phyloP scores from a whole-genome alignment of 2,329 filamentous ascomycete genomes.

The Colletotrichum melonis region DNA sequence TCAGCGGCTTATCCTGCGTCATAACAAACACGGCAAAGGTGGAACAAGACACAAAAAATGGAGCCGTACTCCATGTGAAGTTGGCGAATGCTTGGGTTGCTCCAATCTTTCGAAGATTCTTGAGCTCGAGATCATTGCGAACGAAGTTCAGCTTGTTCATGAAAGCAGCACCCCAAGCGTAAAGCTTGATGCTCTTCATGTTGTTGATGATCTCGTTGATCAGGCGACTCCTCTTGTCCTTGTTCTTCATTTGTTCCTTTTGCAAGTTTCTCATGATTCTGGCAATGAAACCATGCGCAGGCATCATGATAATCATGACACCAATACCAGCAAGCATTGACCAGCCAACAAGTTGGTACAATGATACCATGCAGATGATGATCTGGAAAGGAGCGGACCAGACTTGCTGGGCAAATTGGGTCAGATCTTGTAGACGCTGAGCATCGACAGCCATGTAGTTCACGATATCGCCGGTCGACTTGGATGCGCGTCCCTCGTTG shows the following conservation, averaged over 20 bases:
- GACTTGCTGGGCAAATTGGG: slow-evolving; percentile 93
- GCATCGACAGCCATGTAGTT: slow-evolving; percentile 99
- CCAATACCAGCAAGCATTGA: slow-evolving; percentile 96
- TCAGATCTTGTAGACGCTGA: slow-evolving; percentile 92
- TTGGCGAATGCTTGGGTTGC: slow-evolving; percentile 94
- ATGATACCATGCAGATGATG: slow-evolving; percentile 90
- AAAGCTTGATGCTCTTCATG: slow-evolving; percentile 99
- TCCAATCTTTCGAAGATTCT: slow-evolving; percentile 95
- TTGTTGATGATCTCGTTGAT: slow-evolving; percentile 99
- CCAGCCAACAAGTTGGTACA: slow-evolving; percentile 93
- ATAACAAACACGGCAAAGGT: slow-evolving; percentile 96
- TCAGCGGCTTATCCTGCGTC: slow-evolving; percentile 82
- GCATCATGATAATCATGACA: slow-evolving; percentile 98
- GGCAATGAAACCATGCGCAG: slow-evolving; percentile 92
- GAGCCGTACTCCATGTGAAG: slow-evolving; percentile 97
- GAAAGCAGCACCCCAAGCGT: slow-evolving; percentile 96
- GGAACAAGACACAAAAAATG: slow-evolving; percentile 96
- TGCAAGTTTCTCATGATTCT: slow-evolving; percentile 94
- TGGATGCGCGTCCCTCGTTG: slow-evolving; percentile 88
- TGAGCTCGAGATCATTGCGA: slow-evolving; percentile 93
- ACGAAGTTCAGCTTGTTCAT: slow-evolving; percentile 98
- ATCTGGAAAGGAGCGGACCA: slow-evolving; percentile 99
- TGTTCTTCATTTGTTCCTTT: slow-evolving; percentile 99
- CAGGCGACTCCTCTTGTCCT: slow-evolving; percentile 89
- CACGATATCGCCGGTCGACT: slow-evolving; percentile 97